Conservation (phyloP, 2,329 filamentous ascomycete species). For the Alternaria alternata region DNA sequence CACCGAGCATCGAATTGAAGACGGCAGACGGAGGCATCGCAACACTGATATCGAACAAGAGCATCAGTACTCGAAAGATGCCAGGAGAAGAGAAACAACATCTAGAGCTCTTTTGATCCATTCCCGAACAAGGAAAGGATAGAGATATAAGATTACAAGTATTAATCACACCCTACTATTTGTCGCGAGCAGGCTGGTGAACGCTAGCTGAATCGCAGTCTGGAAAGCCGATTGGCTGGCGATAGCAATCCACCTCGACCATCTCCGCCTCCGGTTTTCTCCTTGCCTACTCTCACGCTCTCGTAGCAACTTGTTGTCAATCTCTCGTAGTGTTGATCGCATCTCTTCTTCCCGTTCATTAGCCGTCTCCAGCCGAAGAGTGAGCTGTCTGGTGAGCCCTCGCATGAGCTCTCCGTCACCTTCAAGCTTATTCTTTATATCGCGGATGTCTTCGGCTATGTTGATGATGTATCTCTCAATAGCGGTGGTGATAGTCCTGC, state of each 20-base stretch:
- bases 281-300: not conserved
- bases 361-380: not conserved
- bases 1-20: not conserved
- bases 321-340: not conserved
- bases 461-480: not conserved
- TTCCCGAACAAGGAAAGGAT: rapidly evolving
- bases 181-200: not conserved
- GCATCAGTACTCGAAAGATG: not conserved
- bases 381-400: not conserved
- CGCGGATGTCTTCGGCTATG: not conserved
- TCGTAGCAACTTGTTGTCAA: not conserved
- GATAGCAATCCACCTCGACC: not conserved
- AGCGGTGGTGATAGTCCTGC: not conserved
- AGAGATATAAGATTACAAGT: not conserved
- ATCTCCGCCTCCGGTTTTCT: not conserved
- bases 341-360: not conserved
- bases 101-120: not conserved
- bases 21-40: not conserved
- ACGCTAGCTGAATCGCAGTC: not conserved
- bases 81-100: not conserved
- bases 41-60: not conserved
- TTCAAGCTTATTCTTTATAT: not conserved
- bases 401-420: not conserved
- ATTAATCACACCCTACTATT: not conserved
- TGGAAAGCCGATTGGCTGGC: not conserved